A percentile compares a stretch with the other conserved stretches of the same genome.
Evolutionary conservation across 2,329 filamentous ascomycete species (phyloP).

Genomic region (Mariannaea elegans): DNA sequence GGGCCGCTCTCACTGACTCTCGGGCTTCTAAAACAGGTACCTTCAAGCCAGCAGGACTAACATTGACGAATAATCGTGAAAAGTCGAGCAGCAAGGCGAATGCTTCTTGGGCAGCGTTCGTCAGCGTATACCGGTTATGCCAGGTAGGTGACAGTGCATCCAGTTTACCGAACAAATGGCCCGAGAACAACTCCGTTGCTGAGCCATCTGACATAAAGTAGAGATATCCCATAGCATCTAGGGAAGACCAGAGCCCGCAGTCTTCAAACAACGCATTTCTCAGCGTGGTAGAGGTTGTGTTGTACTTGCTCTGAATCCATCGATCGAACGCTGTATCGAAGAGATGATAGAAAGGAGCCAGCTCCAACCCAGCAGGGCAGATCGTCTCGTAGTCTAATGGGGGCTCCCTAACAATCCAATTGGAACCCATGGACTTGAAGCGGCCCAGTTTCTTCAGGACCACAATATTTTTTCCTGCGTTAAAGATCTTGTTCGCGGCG

Average conservation of each 20-base stretch:
- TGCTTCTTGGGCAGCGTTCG: conserved; percentile 78
- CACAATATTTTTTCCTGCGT: conserved; percentile 86
- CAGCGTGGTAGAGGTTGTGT: conserved; percentile 72
- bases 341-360: conserved; percentile 78
- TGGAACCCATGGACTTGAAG: conserved; percentile 49
- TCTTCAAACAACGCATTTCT: conserved; percentile 72
- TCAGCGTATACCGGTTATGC: conserved; percentile 85
- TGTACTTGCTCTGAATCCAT: conserved; percentile 82
- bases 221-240: conserved; percentile 74
- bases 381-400: conserved; percentile 66
- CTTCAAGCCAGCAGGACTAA: conserved; percentile 51
- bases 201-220: conserved; percentile 83
- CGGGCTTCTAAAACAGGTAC: conserved; percentile 57
- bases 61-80: conserved; percentile 69
- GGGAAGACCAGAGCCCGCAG: conserved; percentile 71
- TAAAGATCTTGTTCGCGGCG: conserved; percentile 78
- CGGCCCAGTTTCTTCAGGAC: conserved; percentile 79
- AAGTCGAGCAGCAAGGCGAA: conserved; percentile 68
- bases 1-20: conserved; percentile 63
- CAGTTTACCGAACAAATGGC: conserved; percentile 77
- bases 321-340: conserved; percentile 75
- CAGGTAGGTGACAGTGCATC: conserved; percentile 69
- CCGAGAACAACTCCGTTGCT: conserved; percentile 70
- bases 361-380: conserved; percentile 54
- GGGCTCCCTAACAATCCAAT: conserved; percentile 49